Percentiles rank a stretch among this genome's conserved stretches.
These are phyloP conservation scores for Naganishia vaughanmartiniae DNA, from an alignment of 768 basidiomycete species.

Conservation along the genomic window DNA sequence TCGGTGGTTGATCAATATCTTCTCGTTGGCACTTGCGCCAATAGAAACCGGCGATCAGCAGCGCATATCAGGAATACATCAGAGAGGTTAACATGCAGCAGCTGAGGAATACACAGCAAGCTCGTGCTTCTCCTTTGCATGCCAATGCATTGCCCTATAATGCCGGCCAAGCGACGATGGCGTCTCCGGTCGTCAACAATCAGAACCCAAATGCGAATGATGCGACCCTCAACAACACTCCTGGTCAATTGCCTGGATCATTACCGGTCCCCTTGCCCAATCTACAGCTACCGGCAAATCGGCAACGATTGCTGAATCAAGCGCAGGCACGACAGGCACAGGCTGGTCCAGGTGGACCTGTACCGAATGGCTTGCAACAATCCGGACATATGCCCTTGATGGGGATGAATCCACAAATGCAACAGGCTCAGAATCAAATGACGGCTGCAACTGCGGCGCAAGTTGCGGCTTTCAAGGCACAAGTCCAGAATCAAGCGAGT, in stretches of 20 bases:
- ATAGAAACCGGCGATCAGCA: slow-evolving; percentile 17
- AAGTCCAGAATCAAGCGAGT: slow-evolving; percentile 18
- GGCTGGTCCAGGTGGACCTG: not conserved
- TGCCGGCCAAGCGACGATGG: not conserved
- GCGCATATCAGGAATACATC: slow-evolving; percentile 13
- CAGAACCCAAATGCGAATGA: slow-evolving; percentile 7
- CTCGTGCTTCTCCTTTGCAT: slow-evolving; percentile 2
- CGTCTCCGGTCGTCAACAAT: not conserved
- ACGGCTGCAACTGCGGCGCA: slow-evolving; percentile 17
- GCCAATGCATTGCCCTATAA: slow-evolving; percentile 7
- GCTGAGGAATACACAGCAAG: slow-evolving; percentile 5
- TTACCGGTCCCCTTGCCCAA: slow-evolving; percentile 24
- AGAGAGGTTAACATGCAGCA: slow-evolving; percentile 7
- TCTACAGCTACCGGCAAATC: slow-evolving; percentile 25
- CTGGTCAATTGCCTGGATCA: slow-evolving; percentile 7
- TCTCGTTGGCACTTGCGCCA: not conserved
- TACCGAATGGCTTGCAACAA: slow-evolving; percentile 13
- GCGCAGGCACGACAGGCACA: slow-evolving; percentile 16
- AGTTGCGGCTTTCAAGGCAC: slow-evolving; percentile 15
- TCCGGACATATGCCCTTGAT: slow-evolving; percentile 5
- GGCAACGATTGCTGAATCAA: slow-evolving; percentile 18
- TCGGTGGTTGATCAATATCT: not conserved
- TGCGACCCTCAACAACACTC: not conserved
- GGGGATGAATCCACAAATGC: slow-evolving; percentile 25
- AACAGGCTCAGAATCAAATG: slow-evolving; percentile 17